A percentile compares a stretch with the other conserved stretches of the same genome.
These are phyloP conservation scores for Cystobasidium pallidum DNA, from an alignment of 1,284 basidiomycete species.

Conservation along the genomic window DNA sequence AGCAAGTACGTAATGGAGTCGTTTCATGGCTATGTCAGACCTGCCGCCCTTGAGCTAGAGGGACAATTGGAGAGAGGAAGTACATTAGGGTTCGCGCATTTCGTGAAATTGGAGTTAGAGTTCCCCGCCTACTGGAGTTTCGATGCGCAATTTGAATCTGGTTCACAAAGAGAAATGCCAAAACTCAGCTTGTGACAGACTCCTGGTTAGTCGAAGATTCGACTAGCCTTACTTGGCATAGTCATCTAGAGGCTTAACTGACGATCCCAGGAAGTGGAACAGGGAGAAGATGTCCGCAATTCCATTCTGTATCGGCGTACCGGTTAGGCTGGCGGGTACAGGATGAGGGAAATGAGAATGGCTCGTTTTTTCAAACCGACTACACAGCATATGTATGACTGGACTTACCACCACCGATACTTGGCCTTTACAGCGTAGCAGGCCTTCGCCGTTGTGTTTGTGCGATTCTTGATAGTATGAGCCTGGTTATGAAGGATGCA, in stretches of 20 bases:
- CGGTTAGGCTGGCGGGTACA: conserved; percentile 53
- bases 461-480: conserved; percentile 94
- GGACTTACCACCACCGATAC: conserved; percentile 72
- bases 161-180: too few relatives aligned
- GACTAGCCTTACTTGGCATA: conserved; percentile 61
- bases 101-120: too few relatives aligned
- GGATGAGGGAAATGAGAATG: neutral
- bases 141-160: conserved; percentile 8
- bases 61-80: neutral
- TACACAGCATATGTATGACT: conserved; percentile 53
- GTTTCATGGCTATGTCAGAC: conserved; percentile 60
- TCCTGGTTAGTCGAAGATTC: too few relatives aligned
- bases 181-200: too few relatives aligned
- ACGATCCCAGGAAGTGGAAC: conserved; percentile 75
- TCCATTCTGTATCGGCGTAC: conserved; percentile 54
- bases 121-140: neutral
- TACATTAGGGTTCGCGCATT: too few relatives aligned
- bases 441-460: conserved; percentile 77
- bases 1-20: conserved; percentile 71
- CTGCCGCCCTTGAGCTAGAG: conserved; percentile 67
- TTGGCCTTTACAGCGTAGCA: conserved; percentile 77
- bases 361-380: neutral
- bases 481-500: conserved; percentile 70
- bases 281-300: conserved; percentile 81
- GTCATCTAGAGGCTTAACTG: conserved; percentile 76